phyloP scores from a whole-genome alignment of 2,329 filamentous ascomycete genomes.

The Allantophomopsis lycopodina region DNA sequence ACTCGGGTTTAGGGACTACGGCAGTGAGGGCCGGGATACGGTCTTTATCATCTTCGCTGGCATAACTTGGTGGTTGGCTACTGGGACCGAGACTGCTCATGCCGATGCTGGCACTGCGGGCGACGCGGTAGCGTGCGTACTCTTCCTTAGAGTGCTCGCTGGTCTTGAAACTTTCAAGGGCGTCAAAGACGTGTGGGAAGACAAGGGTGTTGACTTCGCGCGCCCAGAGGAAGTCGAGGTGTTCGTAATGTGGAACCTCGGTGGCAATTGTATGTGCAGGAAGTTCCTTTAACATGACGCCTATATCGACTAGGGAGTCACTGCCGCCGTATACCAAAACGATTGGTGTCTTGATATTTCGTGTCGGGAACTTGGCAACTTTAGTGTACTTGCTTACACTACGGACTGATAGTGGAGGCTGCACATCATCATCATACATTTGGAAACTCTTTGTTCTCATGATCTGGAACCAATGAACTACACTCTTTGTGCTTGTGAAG shows the following conservation, averaged over 20 bases:
- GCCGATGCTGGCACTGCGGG: slow-evolving; percentile 12
- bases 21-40: neutral
- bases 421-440: slow-evolving; percentile 95
- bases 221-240: slow-evolving; percentile 94
- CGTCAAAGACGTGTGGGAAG: slow-evolving; percentile 84
- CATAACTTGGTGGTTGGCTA: neutral
- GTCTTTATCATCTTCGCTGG: slow-evolving; percentile 1
- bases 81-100: slow-evolving; percentile 9
- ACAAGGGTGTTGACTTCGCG: slow-evolving; percentile 71
- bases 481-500: slow-evolving; percentile 90
- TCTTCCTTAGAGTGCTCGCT: slow-evolving; percentile 44
- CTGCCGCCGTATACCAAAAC: slow-evolving; percentile 87
- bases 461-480: slow-evolving; percentile 99
- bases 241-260: slow-evolving; percentile 85
- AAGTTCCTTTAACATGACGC: slow-evolving; percentile 80
- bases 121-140: slow-evolving; percentile 36
- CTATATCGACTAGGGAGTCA: slow-evolving; percentile 88
- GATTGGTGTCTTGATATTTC: slow-evolving; percentile 92
- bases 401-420: slow-evolving; percentile 58
- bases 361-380: slow-evolving; percentile 88
- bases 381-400: slow-evolving; percentile 80
- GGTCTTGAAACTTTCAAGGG: slow-evolving; percentile 58
- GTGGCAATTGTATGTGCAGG: slow-evolving; percentile 75
- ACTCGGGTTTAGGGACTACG: too few relatives aligned
- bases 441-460: slow-evolving; percentile 94